Conservation (phyloP, 2,329 filamentous ascomycete species). For the Geosmithia morbida region DNA sequence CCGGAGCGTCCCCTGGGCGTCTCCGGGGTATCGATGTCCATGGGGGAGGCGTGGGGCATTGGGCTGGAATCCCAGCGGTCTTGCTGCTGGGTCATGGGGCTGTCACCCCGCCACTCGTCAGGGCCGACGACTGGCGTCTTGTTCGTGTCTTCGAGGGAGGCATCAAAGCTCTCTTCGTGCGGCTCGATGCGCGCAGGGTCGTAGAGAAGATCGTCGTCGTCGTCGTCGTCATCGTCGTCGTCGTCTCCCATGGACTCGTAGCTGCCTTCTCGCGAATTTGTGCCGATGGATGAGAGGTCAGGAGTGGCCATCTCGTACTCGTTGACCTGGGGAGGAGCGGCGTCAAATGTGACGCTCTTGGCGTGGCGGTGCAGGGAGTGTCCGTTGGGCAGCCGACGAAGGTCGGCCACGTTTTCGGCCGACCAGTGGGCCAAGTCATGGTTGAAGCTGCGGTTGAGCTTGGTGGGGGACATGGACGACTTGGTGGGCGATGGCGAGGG, state of each 20-base stretch:
- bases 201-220: conserved; percentile 39
- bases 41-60: conserved; percentile 38
- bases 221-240: conserved; percentile 49
- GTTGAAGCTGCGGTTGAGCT: conserved; percentile 56
- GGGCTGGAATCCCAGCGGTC: conserved; percentile 52
- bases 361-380: conserved; percentile 66
- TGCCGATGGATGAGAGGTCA: conserved; percentile 82
- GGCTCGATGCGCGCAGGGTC: conserved; percentile 36
- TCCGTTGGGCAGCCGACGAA: conserved; percentile 47
- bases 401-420: conserved; percentile 44
- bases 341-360: conserved; percentile 96
- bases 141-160: conserved; percentile 84
- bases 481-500: conserved; percentile 62
- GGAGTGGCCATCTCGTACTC: conserved; percentile 98
- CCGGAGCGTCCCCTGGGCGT: conserved; percentile 46
- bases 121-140: conserved; percentile 97
- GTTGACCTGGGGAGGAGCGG: conserved; percentile 83
- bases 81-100: conserved; percentile 24
- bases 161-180: conserved; percentile 83
- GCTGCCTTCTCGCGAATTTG: conserved; percentile 82
- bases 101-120: conserved; percentile 81
- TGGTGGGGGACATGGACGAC: conserved; percentile 63
- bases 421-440: conserved; percentile 55
- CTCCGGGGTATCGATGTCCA: conserved; percentile 31
- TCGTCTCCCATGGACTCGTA: conserved; percentile 75